These are phyloP conservation scores for Bipolaris zeicola DNA, from an alignment of 2,329 filamentous ascomycete species.

Conservation along the genomic window DNA sequence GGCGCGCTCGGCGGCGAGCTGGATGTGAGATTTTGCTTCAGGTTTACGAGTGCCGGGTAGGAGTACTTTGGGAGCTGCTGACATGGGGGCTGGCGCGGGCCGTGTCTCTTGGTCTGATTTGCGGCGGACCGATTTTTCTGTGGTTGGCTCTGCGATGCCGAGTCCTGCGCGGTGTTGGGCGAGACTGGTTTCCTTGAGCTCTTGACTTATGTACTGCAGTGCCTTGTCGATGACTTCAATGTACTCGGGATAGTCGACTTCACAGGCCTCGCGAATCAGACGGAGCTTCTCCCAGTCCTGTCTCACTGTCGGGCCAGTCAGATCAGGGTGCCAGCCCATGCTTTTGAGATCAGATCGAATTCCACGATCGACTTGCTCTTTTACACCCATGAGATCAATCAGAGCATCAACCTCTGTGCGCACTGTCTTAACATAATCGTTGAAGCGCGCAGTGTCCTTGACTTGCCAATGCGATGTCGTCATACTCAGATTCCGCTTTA, in stretches of 20 bases:
- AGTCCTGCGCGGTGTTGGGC: constrained; percentile 25
- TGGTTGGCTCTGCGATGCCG: constrained; percentile 13
- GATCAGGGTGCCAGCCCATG: constrained; percentile 57
- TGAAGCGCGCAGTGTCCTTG: constrained; percentile 49
- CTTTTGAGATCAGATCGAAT: constrained; percentile 53
- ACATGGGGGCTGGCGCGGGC: constrained; percentile 8
- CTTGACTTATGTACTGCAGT: constrained; percentile 51
- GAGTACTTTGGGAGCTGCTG: not conserved
- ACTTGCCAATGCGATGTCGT: constrained; percentile 50
- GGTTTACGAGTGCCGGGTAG: not conserved
- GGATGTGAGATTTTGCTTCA: constrained; percentile 29
- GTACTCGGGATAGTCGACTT: constrained; percentile 53
- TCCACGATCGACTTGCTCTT: constrained; percentile 52
- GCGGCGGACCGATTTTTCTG: constrained; percentile 21
- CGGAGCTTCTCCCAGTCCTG: constrained; percentile 51
- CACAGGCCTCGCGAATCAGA: constrained; percentile 52
- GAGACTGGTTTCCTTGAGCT: constrained; percentile 36
- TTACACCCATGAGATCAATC: constrained; percentile 51
- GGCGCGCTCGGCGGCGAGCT: constrained; percentile 29
- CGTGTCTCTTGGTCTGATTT: constrained; percentile 33
- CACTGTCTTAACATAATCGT: constrained; percentile 49
- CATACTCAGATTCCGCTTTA: constrained; percentile 45
- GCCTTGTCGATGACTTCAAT: constrained; percentile 50
- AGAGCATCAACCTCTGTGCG: constrained; percentile 53
- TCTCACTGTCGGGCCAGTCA: constrained; percentile 39